phyloP scores from a whole-genome alignment of 768 basidiomycete genomes.

The Agaricus sinodeliciosus region DNA sequence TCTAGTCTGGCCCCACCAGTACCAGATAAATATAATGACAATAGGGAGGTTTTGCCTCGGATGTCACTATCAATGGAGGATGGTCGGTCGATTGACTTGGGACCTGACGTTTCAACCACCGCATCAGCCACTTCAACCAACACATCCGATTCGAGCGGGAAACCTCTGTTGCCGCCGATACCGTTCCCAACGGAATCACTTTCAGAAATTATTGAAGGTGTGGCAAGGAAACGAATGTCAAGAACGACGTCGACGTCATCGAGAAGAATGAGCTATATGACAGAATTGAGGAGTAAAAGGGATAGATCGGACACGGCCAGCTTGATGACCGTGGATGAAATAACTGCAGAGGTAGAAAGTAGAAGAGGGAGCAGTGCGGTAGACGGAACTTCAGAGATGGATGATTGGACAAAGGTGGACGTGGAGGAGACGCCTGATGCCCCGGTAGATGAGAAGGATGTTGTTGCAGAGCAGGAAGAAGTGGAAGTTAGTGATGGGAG shows the following conservation, averaged over 20 bases:
- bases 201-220: slow-evolving; percentile 67
- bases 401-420: slow-evolving; percentile 75
- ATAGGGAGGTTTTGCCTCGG: slow-evolving; percentile 51
- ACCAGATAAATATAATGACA: slow-evolving; percentile 27
- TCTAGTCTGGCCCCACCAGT: slow-evolving; percentile 34
- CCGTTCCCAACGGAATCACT: slow-evolving; percentile 74
- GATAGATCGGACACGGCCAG: slow-evolving; percentile 87
- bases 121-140: slow-evolving; percentile 16
- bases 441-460: slow-evolving; percentile 26
- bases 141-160: slow-evolving; percentile 21
- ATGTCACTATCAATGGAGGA: slow-evolving; percentile 74
- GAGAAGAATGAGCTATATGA: slow-evolving; percentile 74
- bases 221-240: slow-evolving; percentile 36
- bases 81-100: slow-evolving; percentile 58
- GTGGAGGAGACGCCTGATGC: slow-evolving; percentile 32
- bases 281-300: slow-evolving; percentile 73
- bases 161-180: slow-evolving; percentile 68
- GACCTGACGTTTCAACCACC: slow-evolving; percentile 35
- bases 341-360: slow-evolving; percentile 91
- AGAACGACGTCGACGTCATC: slow-evolving; percentile 43
- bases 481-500: slow-evolving; percentile 35
- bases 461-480: slow-evolving; percentile 34
- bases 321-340: slow-evolving; percentile 93
- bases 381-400: slow-evolving; percentile 38
- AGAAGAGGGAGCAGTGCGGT: slow-evolving; percentile 45